Evolutionary conservation across 164 flowering plant genomes (phyloP), one percentile per base, ranked within the genome.

Genomic region (Akebia trifoliata): DNA sequence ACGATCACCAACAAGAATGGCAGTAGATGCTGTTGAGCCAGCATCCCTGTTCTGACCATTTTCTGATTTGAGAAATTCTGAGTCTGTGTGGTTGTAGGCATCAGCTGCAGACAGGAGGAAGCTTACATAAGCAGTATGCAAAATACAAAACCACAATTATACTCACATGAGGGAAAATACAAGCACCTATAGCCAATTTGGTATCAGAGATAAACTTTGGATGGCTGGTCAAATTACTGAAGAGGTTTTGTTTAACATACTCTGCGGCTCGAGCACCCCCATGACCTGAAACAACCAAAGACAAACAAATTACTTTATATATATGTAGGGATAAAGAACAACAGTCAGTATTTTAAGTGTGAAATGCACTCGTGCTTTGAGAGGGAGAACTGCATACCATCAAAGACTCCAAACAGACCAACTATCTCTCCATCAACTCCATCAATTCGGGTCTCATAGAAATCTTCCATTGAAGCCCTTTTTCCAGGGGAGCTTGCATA

Each of bases 211-310:
- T 82, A 68, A 92, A 92, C 68, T 92, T 89, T 46, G 98, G 95
- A 72, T 92, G 96, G 28, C 68, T 87, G 69, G 89, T 87, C 71
- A 92, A 79, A 75, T 89, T 87, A 63, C 87, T 90, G 75, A 87
- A 93, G 56, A 93, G 95, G 63, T 93, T 82, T 38, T 87, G 81
- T 60, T 90, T 90, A 36, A 93, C 94, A 78, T 89, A 93, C 48
- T 93, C 98, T 51, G 98, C 98, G 52, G 98, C 97, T 45, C 97
- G 82, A 47, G 85, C 95, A 75, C 98, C 98, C 1, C 98, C 98
- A 74, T 92, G 98, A 61, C 98, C 98, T 91, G 70, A 62, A 64
- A 69, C 9, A 59, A 31, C 34, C 32, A 40, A 46, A 31, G 32
- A 40, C 20, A 50, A n/a, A n/a, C n/a, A n/a, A n/a, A n/a, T n/a